A percentile compares a stretch with the other conserved stretches of the same genome.
These are phyloP conservation scores for Coniella lustricola DNA, from an alignment of 2,329 filamentous ascomycete genomes.

Conservation along the genomic window DNA sequence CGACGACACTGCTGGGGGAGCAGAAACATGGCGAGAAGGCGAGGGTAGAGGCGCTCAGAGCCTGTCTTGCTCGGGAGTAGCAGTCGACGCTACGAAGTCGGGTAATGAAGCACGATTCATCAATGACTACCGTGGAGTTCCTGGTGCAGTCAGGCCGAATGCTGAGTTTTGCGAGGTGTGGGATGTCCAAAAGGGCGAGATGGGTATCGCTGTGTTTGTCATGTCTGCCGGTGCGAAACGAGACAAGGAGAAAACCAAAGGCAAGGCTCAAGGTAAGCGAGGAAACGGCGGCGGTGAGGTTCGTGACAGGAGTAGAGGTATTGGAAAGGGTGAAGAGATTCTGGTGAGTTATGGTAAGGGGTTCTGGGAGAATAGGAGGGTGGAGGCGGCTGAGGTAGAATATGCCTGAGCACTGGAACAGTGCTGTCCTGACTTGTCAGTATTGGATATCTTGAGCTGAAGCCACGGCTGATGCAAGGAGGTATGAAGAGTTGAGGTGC, in stretches of 20 bases:
- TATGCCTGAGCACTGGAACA: neutral
- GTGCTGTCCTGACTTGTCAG: neutral
- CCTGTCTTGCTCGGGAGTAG: no score
- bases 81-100: constrained; percentile 50
- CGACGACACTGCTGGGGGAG: no score
- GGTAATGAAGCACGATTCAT: constrained; percentile 62
- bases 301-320: constrained; percentile 19
- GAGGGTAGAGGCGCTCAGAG: no score
- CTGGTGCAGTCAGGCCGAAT: constrained; percentile 37
- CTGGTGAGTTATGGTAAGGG: constrained; percentile 62
- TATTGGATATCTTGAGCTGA: neutral
- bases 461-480: no score
- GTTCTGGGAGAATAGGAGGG: constrained; percentile 51
- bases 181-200: constrained; percentile 44
- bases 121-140: constrained; percentile 59
- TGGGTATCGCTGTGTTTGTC: constrained; percentile 53
- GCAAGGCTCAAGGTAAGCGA: constrained; percentile 49
- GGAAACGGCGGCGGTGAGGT: no score
- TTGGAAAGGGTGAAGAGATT: constrained; percentile 56
- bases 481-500: no score
- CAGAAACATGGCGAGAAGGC: no score
- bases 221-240: constrained; percentile 30
- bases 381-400: constrained; percentile 19
- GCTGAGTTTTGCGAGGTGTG: constrained; percentile 54
- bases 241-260: constrained; percentile 31